Base-by-base conservation (phyloP, 805 yeast genomes). In the Maudiozyma serrabonitensis region DNA sequence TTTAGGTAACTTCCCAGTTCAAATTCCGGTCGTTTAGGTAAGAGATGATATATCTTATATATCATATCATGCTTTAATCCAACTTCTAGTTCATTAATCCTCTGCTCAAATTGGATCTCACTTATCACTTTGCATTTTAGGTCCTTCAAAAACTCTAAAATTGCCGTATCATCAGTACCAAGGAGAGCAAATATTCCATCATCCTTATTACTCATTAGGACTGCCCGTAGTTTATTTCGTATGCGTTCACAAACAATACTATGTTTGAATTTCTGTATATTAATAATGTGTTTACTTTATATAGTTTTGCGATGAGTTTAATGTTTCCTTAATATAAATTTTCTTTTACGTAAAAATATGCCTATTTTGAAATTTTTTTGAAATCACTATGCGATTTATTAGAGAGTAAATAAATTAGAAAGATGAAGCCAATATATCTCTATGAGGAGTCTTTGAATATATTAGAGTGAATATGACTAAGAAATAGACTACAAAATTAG, bases 81-180 rank as follows among this genome's bases (percentile, higher is more conserved):
- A 37, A 75, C 75, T 5, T 78, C 80, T 49, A 71, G 62, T 15
- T 70, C 75, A 5, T 60, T 57, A 21, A 79, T 58, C 5, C 64
- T 66, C 15, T 55, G 43, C 19, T 61, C 59, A 54, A 80, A 76
- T 12, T 67, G 69, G 6, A 56, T 56, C 1, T 62, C 50, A 16
- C 66, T 60, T 2, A 52, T 31, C 2, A 75, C 64, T 21, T 63
- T 59, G 1, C 55, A 54, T 52, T 68, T 68, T 8, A 79, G 55
- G 50, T 70, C 69, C 13, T 71, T 50, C 4, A 80, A 63, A 55
- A 73, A 77, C 51, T 75, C 77, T 0, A 79, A 75, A 21, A 77
- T 66, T 6, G 69, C 64, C 37, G 61, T 63, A 49, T 78, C 81
- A 37, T 69, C 66, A 3, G 69, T 59, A 8, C 73, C 77, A 1